Evolutionary conservation across 2,329 filamentous ascomycete genomes (phyloP).

Genomic region (Hypoxylon sp.): DNA sequence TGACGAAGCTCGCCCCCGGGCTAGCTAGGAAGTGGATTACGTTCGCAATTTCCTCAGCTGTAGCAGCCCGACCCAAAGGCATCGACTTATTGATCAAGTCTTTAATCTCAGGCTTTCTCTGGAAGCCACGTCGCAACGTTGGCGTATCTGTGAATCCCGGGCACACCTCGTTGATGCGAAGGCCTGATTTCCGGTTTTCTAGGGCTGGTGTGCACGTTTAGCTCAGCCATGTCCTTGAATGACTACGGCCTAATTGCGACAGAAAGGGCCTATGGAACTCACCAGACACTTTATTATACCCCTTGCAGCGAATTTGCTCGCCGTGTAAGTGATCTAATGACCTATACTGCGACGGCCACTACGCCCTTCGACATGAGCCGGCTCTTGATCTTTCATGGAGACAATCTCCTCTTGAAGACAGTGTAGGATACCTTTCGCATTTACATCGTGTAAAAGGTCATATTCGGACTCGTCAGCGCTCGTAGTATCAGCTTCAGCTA

Average conservation of each 20-base stretch:
- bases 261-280: not conserved
- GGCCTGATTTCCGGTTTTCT: conserved; percentile 37
- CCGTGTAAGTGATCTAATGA: conserved; percentile 34
- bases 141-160: conserved; percentile 44
- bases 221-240: not conserved
- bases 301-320: conserved; percentile 44
- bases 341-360: conserved; percentile 40
- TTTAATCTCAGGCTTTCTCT: conserved; percentile 31
- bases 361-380: conserved; percentile 33
- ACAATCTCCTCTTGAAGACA: conserved; percentile 45
- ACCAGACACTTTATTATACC: conserved; percentile 44
- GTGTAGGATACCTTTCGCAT: conserved; percentile 43
- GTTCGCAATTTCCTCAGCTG: conserved; percentile 52
- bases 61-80: conserved; percentile 49
- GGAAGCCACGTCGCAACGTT: conserved; percentile 32
- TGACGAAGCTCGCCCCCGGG: conserved; percentile 31
- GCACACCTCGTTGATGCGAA: conserved; percentile 47
- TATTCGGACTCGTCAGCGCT: conserved; percentile 40
- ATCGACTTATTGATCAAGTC: conserved; percentile 36
- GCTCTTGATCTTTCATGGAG: conserved; percentile 42
- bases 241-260: not conserved
- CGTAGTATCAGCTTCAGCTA: conserved; percentile 2
- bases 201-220: conserved; percentile 26
- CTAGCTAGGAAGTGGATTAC: conserved; percentile 24
- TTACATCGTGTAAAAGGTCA: conserved; percentile 41